Evolutionary conservation across 345 rosid genomes (phyloP).

Genomic region (Dipteronia dyeriana): DNA sequence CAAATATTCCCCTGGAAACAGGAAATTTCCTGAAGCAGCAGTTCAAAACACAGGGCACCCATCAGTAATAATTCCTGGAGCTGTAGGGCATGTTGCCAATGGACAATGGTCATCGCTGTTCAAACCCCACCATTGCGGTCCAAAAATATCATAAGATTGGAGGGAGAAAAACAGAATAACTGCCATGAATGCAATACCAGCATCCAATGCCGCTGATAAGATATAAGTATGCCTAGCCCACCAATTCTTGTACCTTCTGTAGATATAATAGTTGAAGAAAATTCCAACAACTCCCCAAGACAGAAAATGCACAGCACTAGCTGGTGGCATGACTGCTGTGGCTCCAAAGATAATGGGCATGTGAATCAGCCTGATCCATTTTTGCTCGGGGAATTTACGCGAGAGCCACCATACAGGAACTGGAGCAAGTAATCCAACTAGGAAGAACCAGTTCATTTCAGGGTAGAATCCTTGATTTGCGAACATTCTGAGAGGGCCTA

Average conservation of each 20-base stretch:
- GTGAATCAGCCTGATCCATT: conserved; percentile 48
- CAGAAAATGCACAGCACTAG: conserved; percentile 56
- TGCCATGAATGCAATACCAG: conserved; percentile 71
- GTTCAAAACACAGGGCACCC: conserved; percentile 39
- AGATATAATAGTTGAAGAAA: conserved; percentile 61
- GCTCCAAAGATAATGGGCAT: conserved; percentile 61
- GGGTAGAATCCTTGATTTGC: conserved; percentile 40
- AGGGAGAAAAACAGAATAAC: conserved; percentile 54
- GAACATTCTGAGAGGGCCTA: conserved; percentile 49
- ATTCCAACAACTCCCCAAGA: conserved; percentile 61
- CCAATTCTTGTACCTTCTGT: conserved; percentile 56
- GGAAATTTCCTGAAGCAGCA: neutral
- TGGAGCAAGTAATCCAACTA: conserved; percentile 43
- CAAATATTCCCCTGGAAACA: too few species aligned
- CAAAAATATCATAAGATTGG: conserved; percentile 48
- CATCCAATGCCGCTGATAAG: conserved; percentile 74
- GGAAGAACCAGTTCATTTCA: conserved; percentile 55
- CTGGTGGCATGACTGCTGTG: conserved; percentile 52
- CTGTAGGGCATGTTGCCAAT: conserved; percentile 51
- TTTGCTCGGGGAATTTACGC: conserved; percentile 28
- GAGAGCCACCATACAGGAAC: conserved; percentile 40
- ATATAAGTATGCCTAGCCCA: conserved; percentile 74
- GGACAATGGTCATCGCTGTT: conserved; percentile 51
- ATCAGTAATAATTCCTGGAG: conserved; percentile 42
- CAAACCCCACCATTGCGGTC: conserved; percentile 78